Base-by-base conservation (phyloP, 176 grass and related monocot species). In the Puccinellia tenuiflora region DNA sequence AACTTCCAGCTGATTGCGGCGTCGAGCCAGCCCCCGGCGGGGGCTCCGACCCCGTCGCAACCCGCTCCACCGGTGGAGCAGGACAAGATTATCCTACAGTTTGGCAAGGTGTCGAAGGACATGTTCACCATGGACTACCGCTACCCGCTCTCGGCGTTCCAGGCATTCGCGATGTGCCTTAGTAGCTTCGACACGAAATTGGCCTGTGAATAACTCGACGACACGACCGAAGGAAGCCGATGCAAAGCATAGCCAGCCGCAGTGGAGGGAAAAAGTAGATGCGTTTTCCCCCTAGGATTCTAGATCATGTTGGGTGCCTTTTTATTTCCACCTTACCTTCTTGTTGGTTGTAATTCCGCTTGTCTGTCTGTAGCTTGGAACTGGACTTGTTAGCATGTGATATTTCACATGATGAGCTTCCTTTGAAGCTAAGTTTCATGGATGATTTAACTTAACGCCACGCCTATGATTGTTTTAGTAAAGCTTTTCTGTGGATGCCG, bases 121-220 rank as follows among this genome's bases (percentile, higher is more conserved):
- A 99, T 96, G 97, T 99, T 99, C 86, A 99, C 97, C 0, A 99
- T 99, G 97, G 97, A 99, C 77, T 99, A 99, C 74, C 88, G 93
- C 42, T 96, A 99, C 24, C 97, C 97, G 0, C 84, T 99, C 10
- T 94, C 91, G 0, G 93, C 97, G 7, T 99, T 96, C 88, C 97
- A 99, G 80, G 93, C 97, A 7, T 99, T 99, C 14, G 91, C 97
- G 0, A 96, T 99, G 77, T 99, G 93, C 68, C 84, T 99, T 81
- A 99, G 97, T 81, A 99, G 97, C 84, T 99, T 99, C 5, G 97
- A 99, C 90, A 99, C 97, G 34, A 99, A 99, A 55, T 21, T 99
- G 78, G 97, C 97, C 59, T 99, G 97, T 65, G 97, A 99, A 90
- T 99, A 92, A 74, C 77, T 35, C 24, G n/a, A 6, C 46, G 24